A percentile compares a stretch with the other conserved stretches of the same genome.
phyloP scores from a whole-genome alignment of 2,329 filamentous ascomycete species.

The Dothidotthia symphoricarpi region DNA sequence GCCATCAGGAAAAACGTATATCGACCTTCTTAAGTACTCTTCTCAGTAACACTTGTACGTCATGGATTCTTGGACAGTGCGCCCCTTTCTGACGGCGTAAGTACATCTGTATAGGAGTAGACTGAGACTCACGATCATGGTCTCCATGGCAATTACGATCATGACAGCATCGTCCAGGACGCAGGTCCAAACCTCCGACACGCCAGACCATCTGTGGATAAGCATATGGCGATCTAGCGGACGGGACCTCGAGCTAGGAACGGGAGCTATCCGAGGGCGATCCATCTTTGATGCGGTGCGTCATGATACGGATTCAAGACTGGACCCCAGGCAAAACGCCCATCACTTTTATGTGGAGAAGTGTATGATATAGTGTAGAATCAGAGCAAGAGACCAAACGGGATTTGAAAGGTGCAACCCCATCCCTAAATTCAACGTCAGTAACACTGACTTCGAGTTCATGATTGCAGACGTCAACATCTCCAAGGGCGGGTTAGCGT shows the following conservation, averaged over 20 bases:
- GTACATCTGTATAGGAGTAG: background rate
- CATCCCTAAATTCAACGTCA: conserved; percentile 1
- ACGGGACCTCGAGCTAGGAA: conserved; percentile 7
- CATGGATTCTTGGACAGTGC: conserved; percentile 5
- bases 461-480: conserved; percentile 23
- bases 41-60: conserved; percentile 6
- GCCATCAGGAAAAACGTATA: background rate
- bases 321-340: background rate
- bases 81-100: conserved; percentile 3
- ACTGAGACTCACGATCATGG: conserved; percentile 1
- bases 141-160: conserved; percentile 7
- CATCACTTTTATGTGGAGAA: too few species aligned
- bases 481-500: conserved; percentile 14
- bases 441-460: background rate
- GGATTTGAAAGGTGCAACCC: background rate
- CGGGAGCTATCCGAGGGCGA: conserved; percentile 14
- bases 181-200: conserved; percentile 1
- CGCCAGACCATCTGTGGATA: conserved; percentile 8
- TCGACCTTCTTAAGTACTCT: conserved; percentile 13
- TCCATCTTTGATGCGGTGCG: conserved; percentile 2
- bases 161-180: conserved; percentile 24
- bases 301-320: background rate
- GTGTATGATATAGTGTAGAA: background rate
- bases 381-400: background rate
- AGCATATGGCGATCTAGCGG: conserved; percentile 13